Evolutionary conservation across 257 asterid genomes (phyloP).

Genomic region (Nicotiana noctiflora): DNA sequence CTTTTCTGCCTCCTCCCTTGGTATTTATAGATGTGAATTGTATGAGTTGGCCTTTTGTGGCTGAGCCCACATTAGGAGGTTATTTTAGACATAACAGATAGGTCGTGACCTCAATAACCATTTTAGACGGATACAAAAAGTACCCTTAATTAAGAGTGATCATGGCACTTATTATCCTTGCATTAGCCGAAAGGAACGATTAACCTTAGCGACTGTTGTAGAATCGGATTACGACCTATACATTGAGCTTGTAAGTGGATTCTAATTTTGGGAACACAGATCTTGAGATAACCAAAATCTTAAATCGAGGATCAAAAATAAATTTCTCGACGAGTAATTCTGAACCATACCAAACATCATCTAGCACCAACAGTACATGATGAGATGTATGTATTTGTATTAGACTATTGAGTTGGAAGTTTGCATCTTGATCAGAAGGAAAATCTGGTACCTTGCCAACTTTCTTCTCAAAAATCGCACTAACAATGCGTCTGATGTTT

Average conservation of each 20-base stretch:
- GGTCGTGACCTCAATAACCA: too few species aligned
- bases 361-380: slow-evolving; percentile 28
- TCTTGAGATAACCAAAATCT: slow-evolving; percentile 31
- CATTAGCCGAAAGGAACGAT: too few species aligned
- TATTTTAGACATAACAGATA: too few species aligned
- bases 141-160: too few species aligned
- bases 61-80: too few species aligned
- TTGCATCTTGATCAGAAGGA: slow-evolving; percentile 22
- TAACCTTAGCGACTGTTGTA: too few species aligned
- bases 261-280: slow-evolving; percentile 17
- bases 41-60: too few species aligned
- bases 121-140: too few species aligned
- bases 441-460: slow-evolving; percentile 5
- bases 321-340: slow-evolving; percentile 19
- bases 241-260: slow-evolving; percentile 19
- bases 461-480: slow-evolving; percentile 15
- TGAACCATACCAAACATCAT: slow-evolving; percentile 30
- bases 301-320: slow-evolving; percentile 13
- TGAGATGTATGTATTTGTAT: not conserved
- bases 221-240: too few species aligned
- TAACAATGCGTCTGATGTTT: slow-evolving; percentile 19
- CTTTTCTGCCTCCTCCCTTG: too few species aligned
- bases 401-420: slow-evolving; percentile 14
- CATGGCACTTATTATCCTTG: too few species aligned
- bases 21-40: too few species aligned